A percentile compares a stretch with the other conserved stretches of the same genome.
These are phyloP conservation scores for Hanseniaspora opuntiae DNA, from an alignment of 805 yeast genomes.

Conservation along the genomic window DNA sequence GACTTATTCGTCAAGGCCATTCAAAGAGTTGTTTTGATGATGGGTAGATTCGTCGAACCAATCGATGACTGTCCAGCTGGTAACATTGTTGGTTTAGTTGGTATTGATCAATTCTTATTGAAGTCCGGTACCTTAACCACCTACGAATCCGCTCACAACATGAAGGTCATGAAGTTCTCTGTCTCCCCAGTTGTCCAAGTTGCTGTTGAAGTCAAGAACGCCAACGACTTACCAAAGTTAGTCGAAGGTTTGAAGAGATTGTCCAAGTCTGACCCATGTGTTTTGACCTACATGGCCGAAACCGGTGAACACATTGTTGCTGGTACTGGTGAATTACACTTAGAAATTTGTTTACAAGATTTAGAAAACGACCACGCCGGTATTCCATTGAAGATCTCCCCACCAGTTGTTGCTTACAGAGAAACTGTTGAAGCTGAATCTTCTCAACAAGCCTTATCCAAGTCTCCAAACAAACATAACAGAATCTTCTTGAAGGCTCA, in stretches of 20 bases:
- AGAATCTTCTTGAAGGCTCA: conserved; percentile 96
- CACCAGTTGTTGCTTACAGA: conserved; percentile 97
- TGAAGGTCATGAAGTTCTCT: conserved; percentile 99
- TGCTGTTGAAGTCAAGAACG: conserved; percentile 99
- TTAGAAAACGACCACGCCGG: conserved; percentile 99
- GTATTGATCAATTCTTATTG: conserved; percentile 98
- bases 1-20: conserved; percentile 93
- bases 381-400: conserved; percentile 93
- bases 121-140: conserved; percentile 99
- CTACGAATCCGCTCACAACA: conserved; percentile 91
- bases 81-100: conserved; percentile 99
- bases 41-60: conserved; percentile 97
- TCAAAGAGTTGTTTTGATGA: conserved; percentile 98
- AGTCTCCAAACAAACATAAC: conserved; percentile 99
- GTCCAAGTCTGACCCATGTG: conserved; percentile 99
- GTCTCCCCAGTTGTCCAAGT: conserved; percentile 99
- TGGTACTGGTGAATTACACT: conserved; percentile 98
- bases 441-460: conserved; percentile 88
- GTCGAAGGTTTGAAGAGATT: conserved; percentile 99
- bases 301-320: conserved; percentile 99
- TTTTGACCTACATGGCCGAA: conserved; percentile 69
- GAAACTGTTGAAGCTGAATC: conserved; percentile 94
- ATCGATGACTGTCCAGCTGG: conserved; percentile 99
- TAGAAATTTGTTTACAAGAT: conserved; percentile 93
- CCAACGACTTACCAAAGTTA: conserved; percentile 96